These are phyloP conservation scores for Fusarium brachygibbosum DNA, from an alignment of 2,329 filamentous ascomycete genomes.

Conservation along the genomic window DNA sequence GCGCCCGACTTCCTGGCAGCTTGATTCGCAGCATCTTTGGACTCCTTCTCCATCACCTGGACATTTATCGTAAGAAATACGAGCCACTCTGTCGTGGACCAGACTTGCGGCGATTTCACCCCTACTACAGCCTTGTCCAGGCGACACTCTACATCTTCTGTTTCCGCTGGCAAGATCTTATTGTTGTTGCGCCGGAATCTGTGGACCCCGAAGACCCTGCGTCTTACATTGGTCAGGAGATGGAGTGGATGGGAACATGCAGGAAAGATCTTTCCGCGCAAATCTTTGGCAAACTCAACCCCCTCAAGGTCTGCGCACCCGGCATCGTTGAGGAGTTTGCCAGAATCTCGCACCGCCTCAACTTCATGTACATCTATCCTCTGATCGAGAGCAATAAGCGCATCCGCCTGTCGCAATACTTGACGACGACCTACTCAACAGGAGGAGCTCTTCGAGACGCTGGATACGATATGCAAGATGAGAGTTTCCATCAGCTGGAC, in stretches of 20 bases:
- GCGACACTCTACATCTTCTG: conserved; percentile 95
- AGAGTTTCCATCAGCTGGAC: conserved; percentile 87
- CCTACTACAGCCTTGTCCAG: conserved; percentile 91
- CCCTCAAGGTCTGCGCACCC: conserved; percentile 93
- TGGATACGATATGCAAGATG: conserved; percentile 68
- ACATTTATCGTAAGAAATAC: conserved; percentile 78
- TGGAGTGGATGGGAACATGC: conserved; percentile 81
- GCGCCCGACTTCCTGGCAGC: conserved; percentile 80
- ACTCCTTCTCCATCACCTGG: conserved; percentile 82
- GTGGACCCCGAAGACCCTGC: conserved; percentile 73
- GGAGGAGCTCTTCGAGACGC: conserved; percentile 68
- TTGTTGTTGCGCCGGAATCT: conserved; percentile 70
- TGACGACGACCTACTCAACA: conserved; percentile 68
- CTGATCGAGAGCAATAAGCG: conserved; percentile 94
- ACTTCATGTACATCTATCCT: conserved; percentile 90
- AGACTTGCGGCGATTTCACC: conserved; percentile 84
- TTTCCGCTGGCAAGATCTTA: conserved; percentile 95
- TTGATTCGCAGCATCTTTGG: conserved; percentile 87
- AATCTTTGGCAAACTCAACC: conserved; percentile 91
- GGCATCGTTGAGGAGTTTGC: conserved; percentile 93
- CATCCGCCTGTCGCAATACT: conserved; percentile 80
- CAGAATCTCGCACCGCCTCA: conserved; percentile 84
- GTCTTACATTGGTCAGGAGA: conserved; percentile 76
- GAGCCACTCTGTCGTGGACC: conserved; percentile 84
- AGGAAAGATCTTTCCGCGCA: conserved; percentile 81